Base-by-base conservation (phyloP, 2,329 filamentous ascomycete species). In the Metarhizium guizhouense region DNA sequence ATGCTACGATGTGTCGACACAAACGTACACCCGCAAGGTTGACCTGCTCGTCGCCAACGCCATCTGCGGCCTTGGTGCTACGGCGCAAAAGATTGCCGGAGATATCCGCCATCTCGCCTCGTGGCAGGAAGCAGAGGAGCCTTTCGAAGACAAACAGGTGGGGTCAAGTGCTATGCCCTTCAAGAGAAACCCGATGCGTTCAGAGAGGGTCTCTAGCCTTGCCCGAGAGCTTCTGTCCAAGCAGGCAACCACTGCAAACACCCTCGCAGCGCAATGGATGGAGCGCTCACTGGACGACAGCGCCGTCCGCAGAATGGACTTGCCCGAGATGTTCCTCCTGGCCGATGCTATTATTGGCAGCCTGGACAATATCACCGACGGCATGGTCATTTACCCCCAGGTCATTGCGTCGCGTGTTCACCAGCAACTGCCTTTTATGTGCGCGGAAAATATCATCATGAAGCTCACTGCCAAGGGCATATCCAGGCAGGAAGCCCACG, bases 361-460 rank as follows among this genome's bases (percentile, higher is more conserved):
- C 7, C 70, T 85, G 55, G 82, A 89, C 67, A 90, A 90, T 62
- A 80, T 90, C 49, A 79, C 77, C 34, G 76, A 78, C 54, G 86
- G 87, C 10, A 75, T 90, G 11, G 85, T 88, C n/a, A 81, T 96
- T 43, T 96, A 95, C 71, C 88, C 89, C 3, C 79, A 82, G 56
- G 78, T 84, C 55, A 90, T 95, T 67, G 76, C 79, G 58, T 76
- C 79, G 57, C 84, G 80, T 59, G 76, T 95, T 49, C 79, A 84
- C 62, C 80, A 85, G 59, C 88, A 95, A 72, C 81, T 96, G 14
- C 92, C 92, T 1, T 95, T 96, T 73, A 95, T 93, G 87, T 80
- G 84, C 7, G 91, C 85, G 7, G 61, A 63, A 58, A 11, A 59
- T 47, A 85, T 91, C 67, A 88, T 92, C 68, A 91, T 95, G 88